These are phyloP conservation scores for Citropsis articulata DNA, from an alignment of 345 rosid genomes.

Conservation along the genomic window DNA sequence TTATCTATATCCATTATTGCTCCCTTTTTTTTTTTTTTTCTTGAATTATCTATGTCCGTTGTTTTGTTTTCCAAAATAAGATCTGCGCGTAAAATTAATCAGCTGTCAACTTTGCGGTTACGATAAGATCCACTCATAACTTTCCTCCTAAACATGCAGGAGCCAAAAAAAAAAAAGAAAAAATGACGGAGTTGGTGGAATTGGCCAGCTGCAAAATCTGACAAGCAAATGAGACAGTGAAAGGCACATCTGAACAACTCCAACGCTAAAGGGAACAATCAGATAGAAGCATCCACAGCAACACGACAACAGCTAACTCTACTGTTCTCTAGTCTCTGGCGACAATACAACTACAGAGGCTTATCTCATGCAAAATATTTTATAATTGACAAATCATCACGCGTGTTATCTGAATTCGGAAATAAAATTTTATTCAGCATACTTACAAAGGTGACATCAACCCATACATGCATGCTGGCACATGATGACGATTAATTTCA, in stretches of 20 bases:
- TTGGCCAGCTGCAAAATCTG: background rate
- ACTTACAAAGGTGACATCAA: background rate
- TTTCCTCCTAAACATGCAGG: background rate
- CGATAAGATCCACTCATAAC: background rate
- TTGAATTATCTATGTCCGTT: background rate
- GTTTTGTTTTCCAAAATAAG: too few relatives aligned
- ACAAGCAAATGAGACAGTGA: conserved; percentile 2
- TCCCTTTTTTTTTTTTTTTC: too few relatives aligned
- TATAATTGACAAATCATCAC: background rate
- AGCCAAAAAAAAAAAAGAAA: background rate
- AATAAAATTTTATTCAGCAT: too few relatives aligned
- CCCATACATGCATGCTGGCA: conserved; percentile 8
- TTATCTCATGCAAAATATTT: background rate
- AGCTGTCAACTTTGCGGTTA: background rate
- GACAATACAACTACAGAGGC: background rate
- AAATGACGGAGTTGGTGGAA: background rate
- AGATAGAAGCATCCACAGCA: conserved; percentile 24
- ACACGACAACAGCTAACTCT: conserved; percentile 9
- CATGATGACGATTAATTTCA: conserved; percentile 11
- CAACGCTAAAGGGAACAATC: conserved; percentile 15
- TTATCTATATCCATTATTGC: too few relatives aligned
- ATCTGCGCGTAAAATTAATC: background rate
- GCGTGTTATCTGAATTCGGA: too few relatives aligned
- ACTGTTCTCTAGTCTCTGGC: background rate
- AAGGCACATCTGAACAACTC: conserved; percentile 12